Conservation (phyloP, 2,329 filamentous ascomycete species). For the Ophiocordyceps camponoti-leonardi region DNA sequence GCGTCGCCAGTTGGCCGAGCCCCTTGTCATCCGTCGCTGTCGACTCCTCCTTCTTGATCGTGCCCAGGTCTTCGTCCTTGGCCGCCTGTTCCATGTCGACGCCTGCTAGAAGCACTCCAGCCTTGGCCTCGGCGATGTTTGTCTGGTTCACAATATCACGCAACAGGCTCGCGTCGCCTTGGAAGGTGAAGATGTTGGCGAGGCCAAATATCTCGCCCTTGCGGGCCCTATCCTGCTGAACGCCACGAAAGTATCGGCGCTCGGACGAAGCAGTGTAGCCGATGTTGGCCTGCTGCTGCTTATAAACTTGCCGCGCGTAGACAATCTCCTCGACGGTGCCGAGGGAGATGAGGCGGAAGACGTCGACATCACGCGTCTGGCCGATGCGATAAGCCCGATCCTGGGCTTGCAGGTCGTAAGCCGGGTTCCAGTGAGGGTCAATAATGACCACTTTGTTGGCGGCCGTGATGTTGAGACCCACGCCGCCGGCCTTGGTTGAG, state of each 20-base stretch:
- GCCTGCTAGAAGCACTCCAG: conserved; percentile 64
- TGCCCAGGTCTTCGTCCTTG: conserved; percentile 27
- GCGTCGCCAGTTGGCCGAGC: conserved; percentile 52
- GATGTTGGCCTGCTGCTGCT: conserved; percentile 97
- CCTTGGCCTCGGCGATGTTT: conserved; percentile 84
- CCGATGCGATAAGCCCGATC: conserved; percentile 94
- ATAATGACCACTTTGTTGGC: conserved; percentile 97
- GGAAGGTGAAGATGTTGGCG: conserved; percentile 69
- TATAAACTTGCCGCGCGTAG: conserved; percentile 94
- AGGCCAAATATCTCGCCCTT: conserved; percentile 93
- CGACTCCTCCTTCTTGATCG: conserved; percentile 27
- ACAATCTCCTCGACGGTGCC: conserved; percentile 96
- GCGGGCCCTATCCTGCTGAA: conserved; percentile 65
- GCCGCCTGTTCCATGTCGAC: conserved; percentile 50
- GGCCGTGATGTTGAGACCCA: conserved; percentile 90
- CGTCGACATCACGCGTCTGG: conserved; percentile 82
- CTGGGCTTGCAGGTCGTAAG: conserved; percentile 88
- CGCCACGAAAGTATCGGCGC: conserved; percentile 85
- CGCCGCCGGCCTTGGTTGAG: conserved; percentile 80
- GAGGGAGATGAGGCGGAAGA: conserved; percentile 77
- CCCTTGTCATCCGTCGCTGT: conserved; percentile 44
- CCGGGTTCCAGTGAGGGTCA: conserved; percentile 95
- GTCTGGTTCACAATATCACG: conserved; percentile 98
- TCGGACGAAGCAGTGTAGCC: conserved; percentile 87
- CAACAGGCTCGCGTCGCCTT: conserved; percentile 61